Evolutionary conservation across 1,139 yeast species (phyloP).

Genomic region (Arxiozyma bovina): DNA sequence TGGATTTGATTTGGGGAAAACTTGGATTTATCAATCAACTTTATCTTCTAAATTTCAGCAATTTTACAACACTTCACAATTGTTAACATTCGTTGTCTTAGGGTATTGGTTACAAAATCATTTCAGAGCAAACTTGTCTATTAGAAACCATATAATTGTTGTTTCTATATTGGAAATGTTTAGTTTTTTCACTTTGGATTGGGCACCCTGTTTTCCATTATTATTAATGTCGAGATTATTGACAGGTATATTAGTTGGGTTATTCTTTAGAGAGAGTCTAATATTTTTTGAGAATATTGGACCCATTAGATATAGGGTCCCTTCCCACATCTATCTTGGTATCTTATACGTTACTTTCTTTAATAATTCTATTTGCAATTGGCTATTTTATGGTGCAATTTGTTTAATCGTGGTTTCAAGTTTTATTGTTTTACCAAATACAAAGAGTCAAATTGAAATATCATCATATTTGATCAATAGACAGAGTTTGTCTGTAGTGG

Average conservation of each 20-base stretch:
- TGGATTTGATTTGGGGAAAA: slow-evolving; percentile 1
- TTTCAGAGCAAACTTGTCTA: neutral
- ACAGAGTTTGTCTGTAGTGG: neutral
- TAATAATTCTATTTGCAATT: neutral
- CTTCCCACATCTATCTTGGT: neutral
- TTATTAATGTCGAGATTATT: neutral
- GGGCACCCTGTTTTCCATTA: neutral
- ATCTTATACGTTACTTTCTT: neutral
- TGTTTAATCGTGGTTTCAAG: neutral
- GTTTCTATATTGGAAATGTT: neutral
- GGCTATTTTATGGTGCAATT: neutral
- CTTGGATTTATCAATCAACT: neutral
- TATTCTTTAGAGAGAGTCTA: neutral
- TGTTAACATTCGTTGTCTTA: neutral
- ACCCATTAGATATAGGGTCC: neutral
- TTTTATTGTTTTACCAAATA: neutral
- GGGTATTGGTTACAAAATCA: slow-evolving; percentile 1
- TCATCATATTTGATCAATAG: neutral
- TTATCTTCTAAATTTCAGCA: slow-evolving; percentile 1
- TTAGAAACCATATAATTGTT: neutral
- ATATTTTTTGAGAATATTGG: neutral
- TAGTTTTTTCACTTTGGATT: neutral
- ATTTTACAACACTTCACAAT: slow-evolving; percentile 1
- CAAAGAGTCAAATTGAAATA: neutral
- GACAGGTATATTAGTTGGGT: neutral